These are phyloP conservation scores for Hymenoscyphus repandus DNA, from an alignment of 2,329 filamentous ascomycete species.

Conservation along the genomic window DNA sequence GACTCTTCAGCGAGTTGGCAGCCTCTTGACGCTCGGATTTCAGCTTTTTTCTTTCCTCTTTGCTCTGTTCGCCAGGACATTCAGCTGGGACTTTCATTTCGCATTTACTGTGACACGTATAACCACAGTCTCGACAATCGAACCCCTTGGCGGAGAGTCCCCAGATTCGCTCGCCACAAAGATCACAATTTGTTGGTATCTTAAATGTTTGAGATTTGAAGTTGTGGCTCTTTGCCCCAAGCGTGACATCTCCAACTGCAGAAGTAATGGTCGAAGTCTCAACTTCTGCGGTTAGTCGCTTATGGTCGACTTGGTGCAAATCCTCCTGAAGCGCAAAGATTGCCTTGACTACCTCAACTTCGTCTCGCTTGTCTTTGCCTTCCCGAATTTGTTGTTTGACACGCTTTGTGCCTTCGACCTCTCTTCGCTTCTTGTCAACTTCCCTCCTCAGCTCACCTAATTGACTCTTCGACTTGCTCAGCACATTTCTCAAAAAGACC, in stretches of 20 bases:
- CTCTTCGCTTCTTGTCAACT: conserved; percentile 77
- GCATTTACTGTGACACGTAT: conserved; percentile 97
- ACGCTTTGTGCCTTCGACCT: conserved; percentile 73
- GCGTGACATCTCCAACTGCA: conserved; percentile 84
- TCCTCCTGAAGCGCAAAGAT: conserved; percentile 81
- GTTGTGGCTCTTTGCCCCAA: conserved; percentile 91
- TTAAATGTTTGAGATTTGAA: conserved; percentile 99
- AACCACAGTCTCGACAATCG: conserved; percentile 92
- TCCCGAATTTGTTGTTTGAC: conserved; percentile 72
- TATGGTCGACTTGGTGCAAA: conserved; percentile 77
- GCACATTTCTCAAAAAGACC: conserved; percentile 83
- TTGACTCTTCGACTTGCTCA: conserved; percentile 84
- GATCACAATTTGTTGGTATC: conserved; percentile 96
- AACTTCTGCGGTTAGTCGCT: conserved; percentile 81
- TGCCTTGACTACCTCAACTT: conserved; percentile 77
- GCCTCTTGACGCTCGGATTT: conserved; percentile 80
- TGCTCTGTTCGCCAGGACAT: conserved; percentile 87
- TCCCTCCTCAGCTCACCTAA: conserved; percentile 75
- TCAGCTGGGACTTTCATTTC: conserved; percentile 98
- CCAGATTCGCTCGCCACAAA: conserved; percentile 96
- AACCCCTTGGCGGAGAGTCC: conserved; percentile 94
- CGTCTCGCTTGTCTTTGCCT: conserved; percentile 82
- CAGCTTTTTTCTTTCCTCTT: conserved; percentile 92
- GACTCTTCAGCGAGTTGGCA: conserved; percentile 45
- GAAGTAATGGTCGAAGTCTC: conserved; percentile 91